Conservation (phyloP, 257 asterid genomes). For the Nicotiana benthamiana region DNA sequence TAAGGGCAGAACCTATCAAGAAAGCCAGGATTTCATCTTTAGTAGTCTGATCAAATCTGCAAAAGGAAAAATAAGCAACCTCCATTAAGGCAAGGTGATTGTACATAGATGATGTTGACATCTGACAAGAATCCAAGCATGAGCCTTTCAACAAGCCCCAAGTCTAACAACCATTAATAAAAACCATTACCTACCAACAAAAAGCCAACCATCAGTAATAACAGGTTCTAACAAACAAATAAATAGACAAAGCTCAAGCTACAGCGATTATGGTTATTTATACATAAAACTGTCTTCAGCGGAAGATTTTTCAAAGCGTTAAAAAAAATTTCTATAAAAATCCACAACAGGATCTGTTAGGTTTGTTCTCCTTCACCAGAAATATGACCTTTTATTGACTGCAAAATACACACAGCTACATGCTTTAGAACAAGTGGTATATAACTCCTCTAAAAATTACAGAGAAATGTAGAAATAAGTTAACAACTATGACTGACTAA, state of each 20-base stretch:
- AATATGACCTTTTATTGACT: not conserved
- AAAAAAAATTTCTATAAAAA: not conserved
- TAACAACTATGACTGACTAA: not conserved
- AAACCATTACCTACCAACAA: not conserved
- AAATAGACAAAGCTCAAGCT: not conserved
- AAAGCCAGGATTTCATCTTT: constrained; percentile 52
- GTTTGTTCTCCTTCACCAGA: not conserved
- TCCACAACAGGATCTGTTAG: not conserved
- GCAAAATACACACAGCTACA: not conserved
- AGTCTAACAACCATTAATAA: not conserved
- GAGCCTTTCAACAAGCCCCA: not conserved
- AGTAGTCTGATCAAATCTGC: constrained; percentile 61
- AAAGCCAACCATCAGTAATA: not conserved
- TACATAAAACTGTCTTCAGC: not conserved
- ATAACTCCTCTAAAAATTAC: not conserved
- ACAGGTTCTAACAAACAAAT: not conserved
- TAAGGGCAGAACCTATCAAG: constrained; percentile 43
- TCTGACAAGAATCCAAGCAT: not conserved
- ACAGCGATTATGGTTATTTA: not conserved
- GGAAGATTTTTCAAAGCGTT: not conserved
- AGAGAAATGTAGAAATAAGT: not conserved
- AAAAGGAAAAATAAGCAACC: constrained; percentile 10
- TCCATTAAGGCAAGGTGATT: constrained; percentile 1
- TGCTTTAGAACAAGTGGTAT: not conserved
- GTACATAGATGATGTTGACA: not conserved